Evolutionary conservation across 192 early-diverging fungal species (phyloP).

Genomic region (Coemansia sp.): DNA sequence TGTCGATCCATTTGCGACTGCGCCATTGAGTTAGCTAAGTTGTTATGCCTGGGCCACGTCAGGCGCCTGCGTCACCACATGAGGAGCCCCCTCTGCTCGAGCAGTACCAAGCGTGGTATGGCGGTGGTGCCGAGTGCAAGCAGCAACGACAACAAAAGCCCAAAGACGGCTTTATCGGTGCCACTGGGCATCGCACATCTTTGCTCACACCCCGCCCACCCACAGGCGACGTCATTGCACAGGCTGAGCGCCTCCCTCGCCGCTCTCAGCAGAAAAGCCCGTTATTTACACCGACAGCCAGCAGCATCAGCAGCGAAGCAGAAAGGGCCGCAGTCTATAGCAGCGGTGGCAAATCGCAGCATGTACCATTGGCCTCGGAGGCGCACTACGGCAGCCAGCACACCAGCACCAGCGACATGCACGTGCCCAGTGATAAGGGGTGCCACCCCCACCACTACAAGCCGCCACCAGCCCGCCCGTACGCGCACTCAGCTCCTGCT

Average conservation of each 20-base stretch:
- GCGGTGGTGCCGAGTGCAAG: not conserved
- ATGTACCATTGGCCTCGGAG: not conserved
- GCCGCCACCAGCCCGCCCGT: slow-evolving; percentile 6
- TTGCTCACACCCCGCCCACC: not conserved
- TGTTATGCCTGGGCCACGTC: not conserved
- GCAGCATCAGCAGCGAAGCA: not conserved
- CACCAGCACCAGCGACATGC: slow-evolving; percentile 2
- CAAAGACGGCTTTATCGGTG: not conserved
- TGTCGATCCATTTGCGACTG: not conserved
- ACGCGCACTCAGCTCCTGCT: not conserved
- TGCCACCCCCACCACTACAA: slow-evolving; percentile 12
- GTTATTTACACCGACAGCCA: slow-evolving; percentile 1
- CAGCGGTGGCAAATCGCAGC: not conserved
- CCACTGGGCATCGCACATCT: not conserved
- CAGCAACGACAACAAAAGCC: not conserved
- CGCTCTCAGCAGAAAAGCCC: slow-evolving; percentile 2
- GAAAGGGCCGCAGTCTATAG: not conserved
- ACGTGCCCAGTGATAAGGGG: slow-evolving; percentile 4
- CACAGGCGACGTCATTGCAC: no score
- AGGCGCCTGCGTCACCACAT: not conserved
- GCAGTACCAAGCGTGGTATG: not conserved
- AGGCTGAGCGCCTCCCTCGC: not conserved
- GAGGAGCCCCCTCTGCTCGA: slow-evolving; percentile 1
- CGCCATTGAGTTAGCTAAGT: not conserved
- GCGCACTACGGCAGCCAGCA: not conserved